phyloP scores from a whole-genome alignment of 2,329 filamentous ascomycete species.

The Cladophialophora chaetospira region DNA sequence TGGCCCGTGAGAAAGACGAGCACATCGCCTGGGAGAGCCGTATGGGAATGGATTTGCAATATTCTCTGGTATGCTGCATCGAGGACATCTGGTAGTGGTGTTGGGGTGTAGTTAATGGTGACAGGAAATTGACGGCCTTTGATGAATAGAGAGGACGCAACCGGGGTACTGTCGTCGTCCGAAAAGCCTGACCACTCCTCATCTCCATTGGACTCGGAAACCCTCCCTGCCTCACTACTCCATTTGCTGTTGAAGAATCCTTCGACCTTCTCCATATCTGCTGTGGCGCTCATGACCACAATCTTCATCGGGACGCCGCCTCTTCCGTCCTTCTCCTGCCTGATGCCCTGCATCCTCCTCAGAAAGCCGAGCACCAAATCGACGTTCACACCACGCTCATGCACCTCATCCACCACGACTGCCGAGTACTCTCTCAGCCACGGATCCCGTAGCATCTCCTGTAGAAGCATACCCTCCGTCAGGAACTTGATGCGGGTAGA shows the following conservation, averaged over 20 bases:
- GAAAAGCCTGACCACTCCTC: conserved; percentile 17
- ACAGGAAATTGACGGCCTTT: conserved; percentile 88
- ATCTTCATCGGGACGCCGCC: conserved; percentile 79
- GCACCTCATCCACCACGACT: conserved; percentile 92
- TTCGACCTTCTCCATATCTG: conserved; percentile 77
- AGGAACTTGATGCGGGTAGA: conserved; percentile 89
- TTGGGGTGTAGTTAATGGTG: conserved; percentile 70
- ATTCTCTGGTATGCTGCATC: conserved; percentile 79
- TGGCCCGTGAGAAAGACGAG: conserved; percentile 90
- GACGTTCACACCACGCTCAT: conserved; percentile 92
- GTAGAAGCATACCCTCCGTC: conserved; percentile 93
- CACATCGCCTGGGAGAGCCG: conserved; percentile 91
- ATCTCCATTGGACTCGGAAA: conserved; percentile 5
- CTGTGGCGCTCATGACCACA: conserved; percentile 95
- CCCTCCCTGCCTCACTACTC: neutral
- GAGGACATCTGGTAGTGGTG: conserved; percentile 76
- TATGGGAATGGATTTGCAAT: conserved; percentile 81
- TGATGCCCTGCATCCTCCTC: conserved; percentile 66
- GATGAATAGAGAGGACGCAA: conserved; percentile 62
- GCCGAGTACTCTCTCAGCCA: conserved; percentile 82
- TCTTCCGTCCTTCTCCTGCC: conserved; percentile 49
- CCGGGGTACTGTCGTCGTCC: neutral
- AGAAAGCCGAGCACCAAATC: conserved; percentile 89
- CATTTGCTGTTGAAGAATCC: conserved; percentile 64
- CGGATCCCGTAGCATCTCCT: conserved; percentile 87